Evolutionary conservation across 2,329 filamentous ascomycete species (phyloP).

Genomic region (Claviceps digitariae): DNA sequence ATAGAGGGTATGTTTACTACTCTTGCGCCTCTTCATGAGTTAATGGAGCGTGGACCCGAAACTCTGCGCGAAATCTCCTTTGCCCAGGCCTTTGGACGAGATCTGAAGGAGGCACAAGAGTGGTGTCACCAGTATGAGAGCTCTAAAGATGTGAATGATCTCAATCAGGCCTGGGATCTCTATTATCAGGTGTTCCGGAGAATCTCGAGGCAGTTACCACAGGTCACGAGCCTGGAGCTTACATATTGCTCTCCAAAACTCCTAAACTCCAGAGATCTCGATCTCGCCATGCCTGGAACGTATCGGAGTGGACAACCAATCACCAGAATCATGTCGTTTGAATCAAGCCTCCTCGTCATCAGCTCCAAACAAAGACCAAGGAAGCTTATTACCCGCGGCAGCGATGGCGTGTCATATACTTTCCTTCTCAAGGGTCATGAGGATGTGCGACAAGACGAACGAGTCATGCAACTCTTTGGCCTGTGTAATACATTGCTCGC

Average conservation of each 20-base stretch:
- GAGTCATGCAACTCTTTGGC: conserved; percentile 98
- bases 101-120: conserved; percentile 85
- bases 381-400: conserved; percentile 77
- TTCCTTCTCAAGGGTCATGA: conserved; percentile 98
- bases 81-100: conserved; percentile 89
- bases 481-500: conserved; percentile 90
- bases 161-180: conserved; percentile 97
- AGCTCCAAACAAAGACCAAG: conserved; percentile 93
- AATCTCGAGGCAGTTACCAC: conserved; percentile 83
- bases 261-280: conserved; percentile 70
- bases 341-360: conserved; percentile 80
- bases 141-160: conserved; percentile 80
- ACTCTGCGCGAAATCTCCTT: conserved; percentile 95
- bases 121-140: conserved; percentile 89
- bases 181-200: conserved; percentile 98
- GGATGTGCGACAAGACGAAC: conserved; percentile 96
- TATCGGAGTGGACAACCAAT: conserved; percentile 70
- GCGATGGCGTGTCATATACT: conserved; percentile 75
- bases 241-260: conserved; percentile 95
- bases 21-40: conserved; percentile 78
- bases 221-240: conserved; percentile 83
- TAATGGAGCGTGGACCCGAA: conserved; percentile 81
- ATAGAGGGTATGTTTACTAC: conserved; percentile 95
- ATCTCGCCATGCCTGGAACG: conserved; percentile 89
- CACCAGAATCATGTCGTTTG: conserved; percentile 78